Evolutionary conservation across 2,329 filamentous ascomycete species (phyloP).

Genomic region (Didymella keratinophila): DNA sequence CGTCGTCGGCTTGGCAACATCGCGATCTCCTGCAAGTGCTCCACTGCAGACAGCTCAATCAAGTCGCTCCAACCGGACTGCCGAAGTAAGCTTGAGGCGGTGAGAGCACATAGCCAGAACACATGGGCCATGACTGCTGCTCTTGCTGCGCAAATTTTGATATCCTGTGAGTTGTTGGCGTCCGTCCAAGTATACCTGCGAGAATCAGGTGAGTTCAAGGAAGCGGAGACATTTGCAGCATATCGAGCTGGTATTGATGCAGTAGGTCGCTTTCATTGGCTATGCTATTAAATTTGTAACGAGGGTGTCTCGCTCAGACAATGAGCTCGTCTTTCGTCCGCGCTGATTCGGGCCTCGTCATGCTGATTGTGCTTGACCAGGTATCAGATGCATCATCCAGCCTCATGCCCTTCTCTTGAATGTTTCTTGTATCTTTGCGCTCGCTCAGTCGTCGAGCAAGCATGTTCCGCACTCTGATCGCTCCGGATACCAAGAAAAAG

Average conservation of each 20-base stretch:
- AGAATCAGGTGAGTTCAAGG: no score
- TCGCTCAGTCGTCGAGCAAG: constrained; percentile 17
- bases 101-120: no score
- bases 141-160: background rate
- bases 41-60: background rate
- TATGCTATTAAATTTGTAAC: background rate
- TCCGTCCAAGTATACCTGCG: background rate
- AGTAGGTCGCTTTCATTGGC: background rate
- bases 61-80: no score
- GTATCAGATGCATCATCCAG: constrained; percentile 23
- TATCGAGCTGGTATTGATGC: background rate
- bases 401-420: constrained; percentile 24
- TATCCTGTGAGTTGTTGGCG: background rate
- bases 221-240: background rate
- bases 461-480: constrained; percentile 26
- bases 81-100: no score
- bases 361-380: constrained; percentile 24
- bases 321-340: constrained; percentile 3
- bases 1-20: background rate
- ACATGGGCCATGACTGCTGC: background rate
- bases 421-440: constrained; percentile 8
- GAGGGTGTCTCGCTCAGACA: constrained; percentile 9
- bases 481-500: constrained; percentile 29
- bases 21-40: background rate
- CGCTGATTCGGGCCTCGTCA: constrained; percentile 16